phyloP scores from a whole-genome alignment of 805 yeast species.

The Brettanomyces custersianus region DNA sequence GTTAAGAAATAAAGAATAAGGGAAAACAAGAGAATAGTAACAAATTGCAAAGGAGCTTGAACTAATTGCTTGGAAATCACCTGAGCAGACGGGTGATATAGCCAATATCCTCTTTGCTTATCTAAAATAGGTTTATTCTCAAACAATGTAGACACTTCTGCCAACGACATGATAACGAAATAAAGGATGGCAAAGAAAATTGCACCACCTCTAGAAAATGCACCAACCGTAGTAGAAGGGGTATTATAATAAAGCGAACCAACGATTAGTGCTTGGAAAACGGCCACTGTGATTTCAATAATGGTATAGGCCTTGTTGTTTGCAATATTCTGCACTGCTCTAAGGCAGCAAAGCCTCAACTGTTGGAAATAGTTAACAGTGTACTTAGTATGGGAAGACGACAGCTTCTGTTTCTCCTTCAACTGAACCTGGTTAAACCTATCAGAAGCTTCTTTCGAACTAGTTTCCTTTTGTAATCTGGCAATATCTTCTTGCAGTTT shows the following conservation, averaged over 20 bases:
- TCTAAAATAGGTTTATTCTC: constrained; percentile 54
- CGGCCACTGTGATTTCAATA: constrained; percentile 37
- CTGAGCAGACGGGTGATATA: constrained; percentile 62
- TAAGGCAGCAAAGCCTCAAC: constrained; percentile 38
- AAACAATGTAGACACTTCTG: constrained; percentile 52
- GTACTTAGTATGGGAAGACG: constrained; percentile 27
- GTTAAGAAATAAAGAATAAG: constrained; percentile 44
- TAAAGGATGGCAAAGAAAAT: constrained; percentile 52
- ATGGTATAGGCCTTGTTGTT: constrained; percentile 53
- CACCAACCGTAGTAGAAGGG: constrained; percentile 12
- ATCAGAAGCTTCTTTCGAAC: constrained; percentile 25
- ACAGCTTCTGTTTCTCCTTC: constrained; percentile 30
- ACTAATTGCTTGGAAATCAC: constrained; percentile 48
- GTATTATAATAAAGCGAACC: constrained; percentile 37
- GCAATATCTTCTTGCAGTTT: constrained; percentile 27
- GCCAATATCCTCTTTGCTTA: constrained; percentile 54
- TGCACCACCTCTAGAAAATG: constrained; percentile 49
- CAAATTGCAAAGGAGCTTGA: constrained; percentile 47
- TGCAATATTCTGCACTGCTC: constrained; percentile 45
- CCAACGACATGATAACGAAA: constrained; percentile 51
- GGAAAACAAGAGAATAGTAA: constrained; percentile 40
- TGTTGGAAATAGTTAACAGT: constrained; percentile 40
- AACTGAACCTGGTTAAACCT: constrained; percentile 22
- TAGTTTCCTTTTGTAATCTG: constrained; percentile 25
- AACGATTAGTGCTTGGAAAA: constrained; percentile 46